Evolutionary conservation across 2,329 filamentous ascomycete species (phyloP).

Genomic region (Dendryphion nanum): DNA sequence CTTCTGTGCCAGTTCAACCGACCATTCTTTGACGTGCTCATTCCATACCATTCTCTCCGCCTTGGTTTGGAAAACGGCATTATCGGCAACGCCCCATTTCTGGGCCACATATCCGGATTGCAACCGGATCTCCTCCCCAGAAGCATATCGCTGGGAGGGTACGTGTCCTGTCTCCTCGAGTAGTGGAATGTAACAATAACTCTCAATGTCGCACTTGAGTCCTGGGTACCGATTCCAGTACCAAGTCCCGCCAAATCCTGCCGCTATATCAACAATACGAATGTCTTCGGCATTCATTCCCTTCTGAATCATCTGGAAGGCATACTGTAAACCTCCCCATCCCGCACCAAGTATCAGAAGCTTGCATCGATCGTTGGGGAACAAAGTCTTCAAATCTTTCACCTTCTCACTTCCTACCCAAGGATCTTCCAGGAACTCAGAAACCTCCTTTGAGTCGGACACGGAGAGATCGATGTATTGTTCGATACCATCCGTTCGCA

Average conservation of each 20-base stretch:
- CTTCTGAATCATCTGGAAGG: constrained; percentile 39
- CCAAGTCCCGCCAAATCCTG: constrained; percentile 50
- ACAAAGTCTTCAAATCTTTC: constrained; percentile 9
- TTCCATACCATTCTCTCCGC: constrained; percentile 17
- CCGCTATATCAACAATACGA: constrained; percentile 44
- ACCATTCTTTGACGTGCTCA: constrained; percentile 14
- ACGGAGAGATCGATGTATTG: constrained; percentile 15
- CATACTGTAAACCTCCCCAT: constrained; percentile 40
- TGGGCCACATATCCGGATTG: constrained; percentile 37
- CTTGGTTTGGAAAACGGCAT: constrained; percentile 28
- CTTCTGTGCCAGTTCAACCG: constrained; percentile 9
- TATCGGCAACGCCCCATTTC: constrained; percentile 42
- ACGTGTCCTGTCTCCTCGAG: constrained; percentile 60
- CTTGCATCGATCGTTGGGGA: constrained; percentile 12
- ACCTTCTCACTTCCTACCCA: constrained; percentile 9
- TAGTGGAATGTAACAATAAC: constrained; percentile 59
- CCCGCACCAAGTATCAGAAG: constrained; percentile 43
- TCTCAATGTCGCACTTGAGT: constrained; percentile 57
- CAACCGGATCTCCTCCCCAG: constrained; percentile 46
- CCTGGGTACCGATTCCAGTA: constrained; percentile 52
- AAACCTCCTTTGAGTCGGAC: constrained; percentile 5
- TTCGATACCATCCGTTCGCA: constrained; percentile 9
- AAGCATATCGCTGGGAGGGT: constrained; percentile 49
- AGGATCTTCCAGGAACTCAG: constrained; percentile 11
- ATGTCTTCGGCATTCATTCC: constrained; percentile 37